phyloP scores from a whole-genome alignment of 2,329 filamentous ascomycete species.

The Arthrobotrys entomopaga region DNA sequence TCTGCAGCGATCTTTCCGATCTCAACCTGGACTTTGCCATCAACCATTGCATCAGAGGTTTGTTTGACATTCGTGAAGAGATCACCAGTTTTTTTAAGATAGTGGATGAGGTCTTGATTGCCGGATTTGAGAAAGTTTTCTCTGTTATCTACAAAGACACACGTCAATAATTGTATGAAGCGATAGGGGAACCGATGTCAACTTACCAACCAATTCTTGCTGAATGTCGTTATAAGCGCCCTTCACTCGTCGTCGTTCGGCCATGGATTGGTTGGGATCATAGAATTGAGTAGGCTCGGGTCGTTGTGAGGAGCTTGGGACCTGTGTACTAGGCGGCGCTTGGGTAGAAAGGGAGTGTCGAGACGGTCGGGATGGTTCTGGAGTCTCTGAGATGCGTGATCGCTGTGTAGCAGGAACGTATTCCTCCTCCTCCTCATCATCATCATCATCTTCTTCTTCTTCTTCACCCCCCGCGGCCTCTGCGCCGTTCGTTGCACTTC shows the following conservation, averaged over 20 bases:
- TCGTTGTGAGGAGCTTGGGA: conserved; percentile 22
- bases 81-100: conserved; percentile 37
- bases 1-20: conserved; percentile 49
- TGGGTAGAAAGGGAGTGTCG: conserved; percentile 18
- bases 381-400: conserved; percentile 33
- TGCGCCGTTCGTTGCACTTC: not conserved
- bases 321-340: conserved; percentile 14
- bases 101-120: conserved; percentile 39
- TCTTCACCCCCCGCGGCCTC: conserved; percentile 14
- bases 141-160: conserved; percentile 26
- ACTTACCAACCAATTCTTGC: conserved; percentile 42
- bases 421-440: conserved; percentile 10
- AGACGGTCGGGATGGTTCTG: conserved; percentile 8
- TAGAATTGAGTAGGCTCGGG: conserved; percentile 31
- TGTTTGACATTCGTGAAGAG: conserved; percentile 53
- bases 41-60: conserved; percentile 42
- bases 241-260: conserved; percentile 46
- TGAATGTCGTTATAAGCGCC: conserved; percentile 38
- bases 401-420: conserved; percentile 16
- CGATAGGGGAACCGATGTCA: not conserved
- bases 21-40: conserved; percentile 46
- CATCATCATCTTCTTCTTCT: conserved; percentile 1
- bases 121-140: conserved; percentile 28
- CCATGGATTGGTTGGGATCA: conserved; percentile 52
- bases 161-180: not conserved